Evolutionary conservation across 2,329 filamentous ascomycete genomes (phyloP).

Genomic region (Hypocreales sp.): DNA sequence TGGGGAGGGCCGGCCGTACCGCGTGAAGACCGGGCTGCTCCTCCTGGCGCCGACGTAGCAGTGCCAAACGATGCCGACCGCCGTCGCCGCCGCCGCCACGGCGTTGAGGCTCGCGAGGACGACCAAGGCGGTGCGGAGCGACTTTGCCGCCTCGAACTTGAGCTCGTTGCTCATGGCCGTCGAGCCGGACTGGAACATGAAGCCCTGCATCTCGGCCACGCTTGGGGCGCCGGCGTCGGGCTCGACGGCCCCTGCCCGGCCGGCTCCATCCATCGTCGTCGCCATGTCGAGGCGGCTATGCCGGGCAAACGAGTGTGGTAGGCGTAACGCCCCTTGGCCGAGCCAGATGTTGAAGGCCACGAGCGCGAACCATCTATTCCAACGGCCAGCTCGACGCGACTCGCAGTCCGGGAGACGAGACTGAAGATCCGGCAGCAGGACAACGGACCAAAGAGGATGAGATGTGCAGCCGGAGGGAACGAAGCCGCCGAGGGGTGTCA

Average conservation of each 20-base stretch:
- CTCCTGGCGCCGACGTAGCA: constrained; percentile 31
- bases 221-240: not conserved
- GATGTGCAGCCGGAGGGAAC: no score
- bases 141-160: constrained; percentile 36
- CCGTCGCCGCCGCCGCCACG: constrained; percentile 38
- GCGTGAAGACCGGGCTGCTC: no score
- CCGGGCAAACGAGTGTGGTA: constrained; percentile 1
- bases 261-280: constrained; percentile 1
- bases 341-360: constrained; percentile 1
- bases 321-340: constrained; percentile 7
- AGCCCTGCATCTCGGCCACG: no score
- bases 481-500: no score
- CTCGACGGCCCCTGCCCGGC: no score
- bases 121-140: constrained; percentile 44
- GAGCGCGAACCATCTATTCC: constrained; percentile 1
- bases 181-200: constrained; percentile 21
- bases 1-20: no score
- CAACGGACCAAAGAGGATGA: no score
- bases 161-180: constrained; percentile 34
- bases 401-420: not conserved
- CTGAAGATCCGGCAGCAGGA: not conserved
- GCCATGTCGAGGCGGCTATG: not conserved
- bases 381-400: not conserved
- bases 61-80: constrained; percentile 40
- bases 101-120: constrained; percentile 47